Conservation (phyloP, 306 rosid genomes). For the barrel medic (Medicago truncatula) region DNA sequence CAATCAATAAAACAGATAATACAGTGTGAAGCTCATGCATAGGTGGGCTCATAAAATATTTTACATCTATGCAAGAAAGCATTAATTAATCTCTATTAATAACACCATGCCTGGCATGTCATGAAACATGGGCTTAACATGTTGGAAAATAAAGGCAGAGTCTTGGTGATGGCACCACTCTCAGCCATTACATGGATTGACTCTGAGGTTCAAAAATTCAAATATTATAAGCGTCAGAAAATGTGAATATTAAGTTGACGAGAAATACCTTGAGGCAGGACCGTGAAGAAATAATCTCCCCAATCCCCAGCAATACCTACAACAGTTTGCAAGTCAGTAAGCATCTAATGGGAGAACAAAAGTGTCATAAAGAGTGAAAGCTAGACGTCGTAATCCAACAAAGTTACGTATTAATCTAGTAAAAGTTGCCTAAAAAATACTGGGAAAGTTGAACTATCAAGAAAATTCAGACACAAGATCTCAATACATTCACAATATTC, state of each 20-base stretch:
- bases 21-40: constrained; percentile 25
- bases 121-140: constrained; percentile 31
- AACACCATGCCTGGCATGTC: constrained; percentile 25
- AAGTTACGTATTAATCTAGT: constrained; percentile 22
- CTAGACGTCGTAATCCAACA: background rate
- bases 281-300: constrained; percentile 87
- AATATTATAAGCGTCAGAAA: constrained; percentile 27
- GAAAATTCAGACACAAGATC: constrained; percentile 6
- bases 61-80: constrained; percentile 25
- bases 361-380: constrained; percentile 8
- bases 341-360: constrained; percentile 26
- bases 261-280: constrained; percentile 84
- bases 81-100: constrained; percentile 17
- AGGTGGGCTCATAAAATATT: background rate
- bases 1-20: constrained; percentile 19
- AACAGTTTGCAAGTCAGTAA: constrained; percentile 31
- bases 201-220: constrained; percentile 6
- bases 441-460: constrained; percentile 22
- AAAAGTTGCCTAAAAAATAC: constrained; percentile 27
- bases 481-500: constrained; percentile 2
- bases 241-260: constrained; percentile 27
- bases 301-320: constrained; percentile 87
- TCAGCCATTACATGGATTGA: constrained; percentile 27
- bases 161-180: constrained; percentile 16
- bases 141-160: constrained; percentile 15